Percentiles rank a stretch among this genome's conserved stretches.
Evolutionary conservation across 2,329 filamentous ascomycete genomes (phyloP).

Genomic region (Tolypocladium paradoxum): DNA sequence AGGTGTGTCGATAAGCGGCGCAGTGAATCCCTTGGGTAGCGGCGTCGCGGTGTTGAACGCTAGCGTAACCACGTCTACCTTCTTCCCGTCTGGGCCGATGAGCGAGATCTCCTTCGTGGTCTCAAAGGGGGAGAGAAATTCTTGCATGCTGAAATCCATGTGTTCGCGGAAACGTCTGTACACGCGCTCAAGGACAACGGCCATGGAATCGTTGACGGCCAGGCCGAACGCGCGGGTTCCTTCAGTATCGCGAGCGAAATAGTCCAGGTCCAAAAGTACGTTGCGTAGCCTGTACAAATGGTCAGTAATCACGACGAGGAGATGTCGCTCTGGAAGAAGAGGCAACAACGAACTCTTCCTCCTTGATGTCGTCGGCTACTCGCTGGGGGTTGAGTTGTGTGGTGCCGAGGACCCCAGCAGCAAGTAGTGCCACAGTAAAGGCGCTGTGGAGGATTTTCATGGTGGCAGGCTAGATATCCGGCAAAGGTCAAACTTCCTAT

Average conservation of each 20-base stretch:
- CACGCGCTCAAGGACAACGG: slow-evolving; percentile 41
- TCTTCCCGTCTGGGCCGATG: slow-evolving; percentile 32
- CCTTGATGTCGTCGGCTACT: slow-evolving; percentile 27
- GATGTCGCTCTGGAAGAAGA: too few species aligned
- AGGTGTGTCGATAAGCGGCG: slow-evolving; percentile 21
- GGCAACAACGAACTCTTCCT: slow-evolving; percentile 24
- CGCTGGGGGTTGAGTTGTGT: slow-evolving; percentile 26
- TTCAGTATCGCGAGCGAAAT: slow-evolving; percentile 42
- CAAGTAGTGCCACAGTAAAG: neutral
- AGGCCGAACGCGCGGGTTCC: slow-evolving; percentile 52
- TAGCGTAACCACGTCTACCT: slow-evolving; percentile 31
- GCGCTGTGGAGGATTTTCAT: neutral
- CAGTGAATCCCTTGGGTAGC: slow-evolving; percentile 22
- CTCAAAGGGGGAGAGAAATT: slow-evolving; percentile 35
- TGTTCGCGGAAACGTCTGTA: slow-evolving; percentile 26
- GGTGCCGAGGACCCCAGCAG: neutral
- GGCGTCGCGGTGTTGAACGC: slow-evolving; percentile 37
- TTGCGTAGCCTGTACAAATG: slow-evolving; percentile 40
- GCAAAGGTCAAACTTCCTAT: neutral
- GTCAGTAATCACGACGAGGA: too few species aligned
- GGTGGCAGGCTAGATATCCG: neutral
- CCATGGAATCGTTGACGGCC: slow-evolving; percentile 45
- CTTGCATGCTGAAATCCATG: slow-evolving; percentile 33
- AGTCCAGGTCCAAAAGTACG: slow-evolving; percentile 41
- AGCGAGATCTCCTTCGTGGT: slow-evolving; percentile 31